phyloP scores from a whole-genome alignment of 176 grass and related monocot species.

The Chrysopogon serrulatus region DNA sequence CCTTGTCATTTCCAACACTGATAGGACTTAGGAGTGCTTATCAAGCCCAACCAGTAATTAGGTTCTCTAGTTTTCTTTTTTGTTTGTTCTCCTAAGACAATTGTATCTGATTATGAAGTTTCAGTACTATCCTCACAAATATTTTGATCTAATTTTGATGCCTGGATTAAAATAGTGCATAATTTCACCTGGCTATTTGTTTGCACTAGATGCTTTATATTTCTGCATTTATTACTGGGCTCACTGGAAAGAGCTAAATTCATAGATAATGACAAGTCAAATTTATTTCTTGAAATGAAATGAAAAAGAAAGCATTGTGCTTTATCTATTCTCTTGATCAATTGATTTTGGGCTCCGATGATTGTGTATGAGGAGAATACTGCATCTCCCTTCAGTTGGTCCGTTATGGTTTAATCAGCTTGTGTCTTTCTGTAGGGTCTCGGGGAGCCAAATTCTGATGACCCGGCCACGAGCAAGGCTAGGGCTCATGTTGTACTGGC shows the following conservation, averaged over 20 bases:
- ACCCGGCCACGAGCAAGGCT: slow-evolving; percentile 79
- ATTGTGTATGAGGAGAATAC: background rate
- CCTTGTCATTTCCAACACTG: background rate
- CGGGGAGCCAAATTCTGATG: slow-evolving; percentile 78
- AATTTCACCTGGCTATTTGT: background rate
- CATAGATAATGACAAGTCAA: background rate
- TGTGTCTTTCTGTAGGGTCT: slow-evolving; percentile 70
- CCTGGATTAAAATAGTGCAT: slow-evolving; percentile 5
- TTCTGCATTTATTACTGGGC: background rate
- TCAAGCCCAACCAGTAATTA: background rate
- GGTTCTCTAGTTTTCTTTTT: background rate
- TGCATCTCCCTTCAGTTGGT: background rate
- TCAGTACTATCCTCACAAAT: background rate
- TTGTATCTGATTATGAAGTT: background rate
- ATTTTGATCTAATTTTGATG: background rate
- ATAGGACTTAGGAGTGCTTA: background rate
- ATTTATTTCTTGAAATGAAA: background rate
- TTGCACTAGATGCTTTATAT: background rate
- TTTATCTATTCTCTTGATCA: slow-evolving; percentile 1
- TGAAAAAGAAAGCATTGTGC: background rate
- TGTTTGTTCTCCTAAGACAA: background rate
- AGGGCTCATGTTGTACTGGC: slow-evolving; percentile 65
- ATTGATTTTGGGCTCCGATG: background rate
- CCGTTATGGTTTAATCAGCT: background rate
- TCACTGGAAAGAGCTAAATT: background rate